Conservation (phyloP, 2,329 filamentous ascomycete genomes). For the Scedosporium dehoogii region DNA sequence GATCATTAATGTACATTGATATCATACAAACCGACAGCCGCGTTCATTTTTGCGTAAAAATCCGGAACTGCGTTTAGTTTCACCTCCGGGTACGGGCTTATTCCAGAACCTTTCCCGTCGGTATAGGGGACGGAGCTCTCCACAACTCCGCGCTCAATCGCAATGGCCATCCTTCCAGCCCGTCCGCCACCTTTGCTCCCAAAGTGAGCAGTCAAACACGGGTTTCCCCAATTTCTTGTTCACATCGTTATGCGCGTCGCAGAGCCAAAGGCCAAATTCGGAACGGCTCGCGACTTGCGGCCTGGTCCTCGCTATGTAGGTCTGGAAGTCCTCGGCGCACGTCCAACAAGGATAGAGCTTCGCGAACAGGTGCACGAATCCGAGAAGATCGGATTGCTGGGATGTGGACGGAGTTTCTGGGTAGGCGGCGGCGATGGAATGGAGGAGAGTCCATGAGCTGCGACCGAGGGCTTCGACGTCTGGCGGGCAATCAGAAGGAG, state of each 20-base stretch:
- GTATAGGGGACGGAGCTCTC: neutral
- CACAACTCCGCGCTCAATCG: conserved; percentile 27
- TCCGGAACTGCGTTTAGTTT: no score
- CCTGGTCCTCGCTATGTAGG: conserved; percentile 65
- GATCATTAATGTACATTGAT: no score
- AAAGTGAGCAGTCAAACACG: conserved; percentile 77
- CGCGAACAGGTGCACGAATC: conserved; percentile 73
- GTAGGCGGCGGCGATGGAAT: conserved; percentile 83
- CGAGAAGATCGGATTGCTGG: conserved; percentile 66
- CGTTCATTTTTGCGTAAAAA: no score
- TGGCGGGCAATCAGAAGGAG: conserved; percentile 66
- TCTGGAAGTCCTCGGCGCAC: conserved; percentile 84
- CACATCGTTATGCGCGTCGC: conserved; percentile 78
- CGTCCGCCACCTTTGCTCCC: conserved; percentile 92
- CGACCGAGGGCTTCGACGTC: conserved; percentile 83
- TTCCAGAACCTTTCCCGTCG: no score
- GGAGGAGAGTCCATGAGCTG: conserved; percentile 85
- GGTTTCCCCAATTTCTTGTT: conserved; percentile 86
- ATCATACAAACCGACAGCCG: no score
- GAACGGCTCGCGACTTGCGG: conserved; percentile 49
- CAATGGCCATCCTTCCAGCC: conserved; percentile 68
- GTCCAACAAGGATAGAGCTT: conserved; percentile 92
- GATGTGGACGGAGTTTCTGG: conserved; percentile 55
- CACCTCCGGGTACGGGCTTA: no score
- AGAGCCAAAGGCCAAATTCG: conserved; percentile 75